A percentile compares a stretch with the other conserved stretches of the same genome.
These are phyloP conservation scores for Hanseniaspora vineae DNA, from an alignment of 805 yeast genomes.

Conservation along the genomic window DNA sequence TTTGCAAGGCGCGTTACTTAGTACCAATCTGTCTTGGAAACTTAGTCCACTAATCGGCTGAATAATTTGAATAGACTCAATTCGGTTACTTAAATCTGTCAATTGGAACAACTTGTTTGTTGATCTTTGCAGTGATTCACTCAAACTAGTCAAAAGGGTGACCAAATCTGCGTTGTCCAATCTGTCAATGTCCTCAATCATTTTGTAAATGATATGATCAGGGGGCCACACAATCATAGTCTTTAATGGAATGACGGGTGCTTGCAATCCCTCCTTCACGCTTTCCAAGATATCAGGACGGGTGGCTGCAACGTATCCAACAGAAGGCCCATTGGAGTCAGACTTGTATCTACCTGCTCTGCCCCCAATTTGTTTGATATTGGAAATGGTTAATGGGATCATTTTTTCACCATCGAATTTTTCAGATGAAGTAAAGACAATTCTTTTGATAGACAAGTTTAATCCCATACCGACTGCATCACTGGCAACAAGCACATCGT, in stretches of 20 bases:
- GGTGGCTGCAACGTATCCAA: conserved; percentile 46
- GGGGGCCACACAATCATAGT: conserved; percentile 77
- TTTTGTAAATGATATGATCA: conserved; percentile 50
- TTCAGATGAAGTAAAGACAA: conserved; percentile 53
- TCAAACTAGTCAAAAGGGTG: neutral
- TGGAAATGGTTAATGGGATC: conserved; percentile 42
- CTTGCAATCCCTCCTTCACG: conserved; percentile 34
- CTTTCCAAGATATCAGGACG: conserved; percentile 29
- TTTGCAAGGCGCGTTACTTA: conserved; percentile 53
- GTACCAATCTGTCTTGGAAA: conserved; percentile 41
- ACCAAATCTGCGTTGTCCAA: conserved; percentile 19
- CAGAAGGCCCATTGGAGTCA: conserved; percentile 12
- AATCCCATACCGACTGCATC: conserved; percentile 98
- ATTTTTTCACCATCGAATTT: conserved; percentile 59
- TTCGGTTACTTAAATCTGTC: conserved; percentile 21
- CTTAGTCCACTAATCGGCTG: conserved; percentile 30
- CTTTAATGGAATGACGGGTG: conserved; percentile 37
- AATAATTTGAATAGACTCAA: conserved; percentile 32
- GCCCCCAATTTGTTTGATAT: conserved; percentile 87
- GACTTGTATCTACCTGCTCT: conserved; percentile 75
- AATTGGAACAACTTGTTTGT: conserved; percentile 15
- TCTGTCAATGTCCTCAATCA: conserved; percentile 24
- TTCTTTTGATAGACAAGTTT: conserved; percentile 69
- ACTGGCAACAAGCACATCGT: conserved; percentile 80
- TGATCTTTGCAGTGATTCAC: conserved; percentile 1